A percentile compares a stretch with the other conserved stretches of the same genome.
Conservation (phyloP, 305 asterid genomes). For the Withania somnifera region DNA sequence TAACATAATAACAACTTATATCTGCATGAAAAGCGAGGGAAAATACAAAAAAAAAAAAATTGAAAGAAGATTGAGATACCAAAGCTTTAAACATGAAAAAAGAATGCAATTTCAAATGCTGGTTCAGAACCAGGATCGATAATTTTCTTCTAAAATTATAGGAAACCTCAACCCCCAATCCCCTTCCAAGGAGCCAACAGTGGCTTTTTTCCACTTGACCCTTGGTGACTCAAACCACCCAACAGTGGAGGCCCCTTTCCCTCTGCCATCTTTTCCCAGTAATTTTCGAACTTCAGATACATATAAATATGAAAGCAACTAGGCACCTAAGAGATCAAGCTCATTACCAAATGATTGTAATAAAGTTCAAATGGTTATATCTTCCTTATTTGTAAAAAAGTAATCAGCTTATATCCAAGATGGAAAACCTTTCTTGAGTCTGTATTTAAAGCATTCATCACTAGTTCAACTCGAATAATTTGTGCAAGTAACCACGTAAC, state of each 20-base stretch:
- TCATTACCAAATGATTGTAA: not conserved
- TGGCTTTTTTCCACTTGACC: not conserved
- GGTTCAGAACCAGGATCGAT: not conserved
- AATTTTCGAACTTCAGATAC: not conserved
- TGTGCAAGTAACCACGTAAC: conserved; percentile 98
- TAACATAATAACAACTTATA: not conserved
- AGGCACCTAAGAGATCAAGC: not conserved
- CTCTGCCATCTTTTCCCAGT: not conserved
- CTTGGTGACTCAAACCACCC: not conserved
- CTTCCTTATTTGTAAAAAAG: not conserved
- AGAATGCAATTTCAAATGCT: not conserved
- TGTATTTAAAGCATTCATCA: conserved; percentile 75
- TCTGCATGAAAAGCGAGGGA: not conserved
- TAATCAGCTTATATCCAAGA: conserved; percentile 1
- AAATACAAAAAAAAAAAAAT: conserved; percentile 1
- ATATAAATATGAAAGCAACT: not conserved
- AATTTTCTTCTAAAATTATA: not conserved
- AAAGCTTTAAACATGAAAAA: not conserved
- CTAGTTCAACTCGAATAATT: conserved; percentile 91
- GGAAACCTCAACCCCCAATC: not conserved
- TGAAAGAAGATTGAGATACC: not conserved
- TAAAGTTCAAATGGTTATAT: not conserved
- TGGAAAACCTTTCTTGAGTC: conserved; percentile 76
- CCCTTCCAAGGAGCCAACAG: not conserved
- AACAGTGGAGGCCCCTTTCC: not conserved